Conservation (phyloP, 2,329 filamentous ascomycete genomes). For the Trichoderma koningii region DNA sequence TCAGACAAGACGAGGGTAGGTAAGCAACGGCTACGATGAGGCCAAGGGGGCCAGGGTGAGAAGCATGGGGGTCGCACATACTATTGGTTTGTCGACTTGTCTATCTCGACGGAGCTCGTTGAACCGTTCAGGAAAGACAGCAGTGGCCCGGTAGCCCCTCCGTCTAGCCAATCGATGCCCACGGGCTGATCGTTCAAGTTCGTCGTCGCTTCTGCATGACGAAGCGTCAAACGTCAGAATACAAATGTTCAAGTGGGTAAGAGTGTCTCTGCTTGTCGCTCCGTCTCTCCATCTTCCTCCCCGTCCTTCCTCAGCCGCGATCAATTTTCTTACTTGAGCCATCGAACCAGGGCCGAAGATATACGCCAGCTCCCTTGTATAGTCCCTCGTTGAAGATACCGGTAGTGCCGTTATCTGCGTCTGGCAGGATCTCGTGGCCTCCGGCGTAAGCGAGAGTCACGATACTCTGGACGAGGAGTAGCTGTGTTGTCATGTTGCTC, state of each 20-base stretch:
- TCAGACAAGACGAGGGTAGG: neutral
- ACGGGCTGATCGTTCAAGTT: constrained; percentile 36
- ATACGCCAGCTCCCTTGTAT: constrained; percentile 31
- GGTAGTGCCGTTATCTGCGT: constrained; percentile 30
- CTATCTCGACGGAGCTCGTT: constrained; percentile 30
- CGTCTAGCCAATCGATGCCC: constrained; percentile 38
- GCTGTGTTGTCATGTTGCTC: constrained; percentile 34
- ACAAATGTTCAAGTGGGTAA: neutral
- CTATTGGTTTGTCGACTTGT: constrained; percentile 37
- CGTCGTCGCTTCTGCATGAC: constrained; percentile 32
- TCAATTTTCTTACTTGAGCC: constrained; percentile 33
- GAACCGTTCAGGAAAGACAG: constrained; percentile 33
- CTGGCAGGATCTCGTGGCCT: constrained; percentile 26
- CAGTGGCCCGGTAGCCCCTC: constrained; percentile 35
- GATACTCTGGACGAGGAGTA: constrained; percentile 36
- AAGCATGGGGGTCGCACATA: constrained; percentile 29
- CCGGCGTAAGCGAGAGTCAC: constrained; percentile 38
- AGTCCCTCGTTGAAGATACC: constrained; percentile 38
- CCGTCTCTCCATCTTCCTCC: neutral
- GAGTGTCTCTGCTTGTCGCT: neutral
- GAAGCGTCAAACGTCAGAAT: neutral
- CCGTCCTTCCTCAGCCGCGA: too few relatives aligned
- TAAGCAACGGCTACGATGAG: neutral
- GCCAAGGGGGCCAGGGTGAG: neutral
- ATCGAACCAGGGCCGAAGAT: constrained; percentile 38